Base-by-base conservation (phyloP, 495 filamentous ascomycete species). In the Chaetomium cochliodes region DNA sequence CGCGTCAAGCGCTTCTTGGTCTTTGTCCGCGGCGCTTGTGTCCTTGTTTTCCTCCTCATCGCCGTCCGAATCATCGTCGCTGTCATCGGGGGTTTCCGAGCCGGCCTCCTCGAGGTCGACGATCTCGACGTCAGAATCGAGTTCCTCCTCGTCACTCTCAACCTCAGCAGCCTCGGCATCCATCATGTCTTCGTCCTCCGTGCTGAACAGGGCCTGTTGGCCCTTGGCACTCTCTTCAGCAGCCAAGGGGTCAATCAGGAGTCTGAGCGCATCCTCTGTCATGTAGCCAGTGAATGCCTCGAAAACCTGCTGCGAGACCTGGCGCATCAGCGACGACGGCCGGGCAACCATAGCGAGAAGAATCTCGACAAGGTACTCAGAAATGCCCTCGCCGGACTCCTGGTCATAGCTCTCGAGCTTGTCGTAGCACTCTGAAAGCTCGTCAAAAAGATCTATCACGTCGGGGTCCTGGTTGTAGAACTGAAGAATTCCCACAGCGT, bases 401-500 rank as follows among this genome's bases (percentile, higher is more conserved):
- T 42, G 23, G 26, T 67, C 64, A 0, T 71, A 73, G 22, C 72
- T 72, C 7, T 70, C 70, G 8, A 78, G 72, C 73, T 88, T 87
- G 54, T 89, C 80, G 65, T 88, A 91, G 73, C 78, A 81, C 55
- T 76, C 65, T 33, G 72, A 66, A 23, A 79, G 70, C 58, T 77
- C 71, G 13, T 76, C 67, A 22, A 81, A 63, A 4, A 76, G 72
- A n/a, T 72, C 73, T 20, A 77, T 80, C 7, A 92, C 90, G 67
- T 98, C 94, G 0, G 89, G 82, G 62, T 96, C 91, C 22, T 89
- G 90, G 69, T 92, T 90, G 77, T 94, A 93, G n/a, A 96, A 82
- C 70, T 96, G 91, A 37, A 97, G 76, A 54, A 97, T 84, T 2
- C 89, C 88, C 62, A 96, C 81, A n/a, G 90, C 90, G 74, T 94